Evolutionary conservation across 805 yeast genomes (phyloP), one percentile per base, ranked within the genome.

Genomic region (Debaryomyces hansenii): DNA sequence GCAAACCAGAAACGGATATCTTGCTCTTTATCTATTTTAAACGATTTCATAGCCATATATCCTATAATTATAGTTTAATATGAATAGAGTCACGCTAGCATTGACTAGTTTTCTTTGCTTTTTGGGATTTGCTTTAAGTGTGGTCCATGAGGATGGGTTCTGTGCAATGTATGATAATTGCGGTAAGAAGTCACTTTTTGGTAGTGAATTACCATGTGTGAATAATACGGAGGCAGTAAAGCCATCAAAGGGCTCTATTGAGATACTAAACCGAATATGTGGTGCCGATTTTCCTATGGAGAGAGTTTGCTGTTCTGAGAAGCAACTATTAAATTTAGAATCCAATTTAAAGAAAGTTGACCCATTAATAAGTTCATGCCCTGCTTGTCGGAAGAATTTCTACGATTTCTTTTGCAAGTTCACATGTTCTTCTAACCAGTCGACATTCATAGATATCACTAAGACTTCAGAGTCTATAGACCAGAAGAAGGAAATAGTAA

Each of bases 361-460:
- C 42, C 75, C 77, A 1, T 54, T 73, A 35, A 66, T 73, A 20
- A 66, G 74, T 42, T 69, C 75, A 12, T 73, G 99, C 64, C 97
- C 97, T 2, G 98, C 99, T 0, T 92, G 99, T 63, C 74, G 79
- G 47, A 83, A 82, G 64, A 92, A 92, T 71, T 92, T 92, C 64
- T 81, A 81, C 58, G 87, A 85, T 56, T 73, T 91, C 54, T 90
- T 90, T 60, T 94, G 92, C 69, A 82, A 84, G 35, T 90, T 94
- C 65, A 86, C 97, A 1, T 92, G 99, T 65, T 87, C 96, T 3
- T 84, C 96, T 0, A 70, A 87, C 55, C 97, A 92, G 65, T 76
- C 89, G 0, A 64, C 70, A 10, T 92, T 90, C 65, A 76, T 90
- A 10, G 78, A 88, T 53, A 80, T 92, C 18, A 82, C 88, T 0